Percentiles rank a stretch among this genome's conserved stretches.
phyloP scores from a whole-genome alignment of 2,329 filamentous ascomycete species.

The Nemania sp. region DNA sequence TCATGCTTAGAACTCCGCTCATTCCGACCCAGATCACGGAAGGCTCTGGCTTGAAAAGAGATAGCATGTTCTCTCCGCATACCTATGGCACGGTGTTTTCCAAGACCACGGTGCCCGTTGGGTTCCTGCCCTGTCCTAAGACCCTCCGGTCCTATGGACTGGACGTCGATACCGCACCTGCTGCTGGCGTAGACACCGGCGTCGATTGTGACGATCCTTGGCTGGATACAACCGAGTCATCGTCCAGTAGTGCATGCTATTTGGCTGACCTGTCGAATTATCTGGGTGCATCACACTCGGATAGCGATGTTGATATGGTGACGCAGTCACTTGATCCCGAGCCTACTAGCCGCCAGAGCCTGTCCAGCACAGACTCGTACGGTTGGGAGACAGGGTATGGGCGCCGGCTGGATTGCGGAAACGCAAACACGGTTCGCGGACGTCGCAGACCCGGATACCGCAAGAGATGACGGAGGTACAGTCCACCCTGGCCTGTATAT shows the following conservation, averaged over 20 bases:
- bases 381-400: slow-evolving; percentile 59
- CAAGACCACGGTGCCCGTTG: slow-evolving; percentile 25
- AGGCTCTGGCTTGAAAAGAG: slow-evolving; percentile 31
- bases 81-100: slow-evolving; percentile 12
- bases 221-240: background rate
- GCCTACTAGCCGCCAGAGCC: slow-evolving; percentile 35
- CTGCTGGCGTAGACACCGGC: slow-evolving; percentile 27
- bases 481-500: background rate
- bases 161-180: slow-evolving; percentile 36
- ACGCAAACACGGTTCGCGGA: slow-evolving; percentile 19
- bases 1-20: slow-evolving; percentile 39
- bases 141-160: slow-evolving; percentile 31
- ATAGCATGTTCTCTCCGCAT: slow-evolving; percentile 30
- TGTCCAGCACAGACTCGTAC: slow-evolving; percentile 49
- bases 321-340: slow-evolving; percentile 39
- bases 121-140: slow-evolving; percentile 27
- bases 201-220: slow-evolving; percentile 24
- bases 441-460: slow-evolving; percentile 29
- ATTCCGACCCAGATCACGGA: slow-evolving; percentile 39
- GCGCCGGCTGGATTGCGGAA: slow-evolving; percentile 35
- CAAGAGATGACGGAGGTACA: slow-evolving; percentile 24
- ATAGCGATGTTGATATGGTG: slow-evolving; percentile 36
- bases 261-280: slow-evolving; percentile 48
- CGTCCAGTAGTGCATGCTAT: slow-evolving; percentile 37
- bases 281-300: slow-evolving; percentile 41